Evolutionary conservation across 2,329 filamentous ascomycete genomes (phyloP), one percentile per base, ranked within the genome.

Genomic region (Claviceps monticola): DNA sequence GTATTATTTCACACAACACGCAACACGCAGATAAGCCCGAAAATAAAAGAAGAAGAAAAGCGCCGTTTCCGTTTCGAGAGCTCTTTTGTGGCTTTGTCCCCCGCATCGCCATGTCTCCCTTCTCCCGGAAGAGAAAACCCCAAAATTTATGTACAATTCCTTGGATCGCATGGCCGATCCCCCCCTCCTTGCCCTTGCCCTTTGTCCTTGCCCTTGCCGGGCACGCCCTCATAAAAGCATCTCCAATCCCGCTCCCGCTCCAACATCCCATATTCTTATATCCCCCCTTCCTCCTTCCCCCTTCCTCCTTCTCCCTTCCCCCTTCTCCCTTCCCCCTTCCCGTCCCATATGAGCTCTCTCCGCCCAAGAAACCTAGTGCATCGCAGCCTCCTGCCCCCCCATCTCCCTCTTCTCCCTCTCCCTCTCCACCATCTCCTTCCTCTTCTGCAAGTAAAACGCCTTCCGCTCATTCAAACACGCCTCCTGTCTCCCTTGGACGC

Each of bases 401-500:
- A 21, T 37, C 41, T 51, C 47, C 48, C 60, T 65, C 52, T 70
- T 46, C 41, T 51, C 47, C 48, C 60, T 65, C 52, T 70, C 61
- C 66, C 69, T 60, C 62, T 66, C 61, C 36, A 67, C 69, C 64
- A 70, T 83, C 69, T 88, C 77, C 67, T 83, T 83, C 66, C 93
- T 78, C 83, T 97, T 97, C 74, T 95, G 90, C 53, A 97, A 73
- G 58, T 98, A 76, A 52, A 76, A 70, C 59, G 86, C 77, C 74
- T 89, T 90, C 65, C 90, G 83, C 65, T 91, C 85, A 58, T 76
- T 74, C 54, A 98, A 74, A 56, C 89, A 78, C 58, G 80, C 79
- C 59, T 84, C 78, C 71, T 97, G 91, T 66, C 82, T 78, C 63
- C 87, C 74, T 69, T 96, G 88, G 52, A 97, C 87, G 56, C 88